phyloP scores from a whole-genome alignment of 768 basidiomycete species.

The Mycena leptocephala region DNA sequence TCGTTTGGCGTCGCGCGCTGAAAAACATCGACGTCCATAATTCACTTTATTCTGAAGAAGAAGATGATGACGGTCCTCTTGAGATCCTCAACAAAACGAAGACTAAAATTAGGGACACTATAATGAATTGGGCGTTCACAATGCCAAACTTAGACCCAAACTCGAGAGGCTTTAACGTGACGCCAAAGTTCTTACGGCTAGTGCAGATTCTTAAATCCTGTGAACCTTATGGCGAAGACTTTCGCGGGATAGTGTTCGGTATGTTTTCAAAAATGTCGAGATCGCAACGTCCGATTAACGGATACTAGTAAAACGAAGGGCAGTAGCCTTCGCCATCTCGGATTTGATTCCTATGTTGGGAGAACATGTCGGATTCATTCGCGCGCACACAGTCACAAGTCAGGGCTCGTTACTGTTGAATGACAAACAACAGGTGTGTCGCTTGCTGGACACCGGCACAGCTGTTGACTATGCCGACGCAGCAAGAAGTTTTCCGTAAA shows the following conservation, averaged over 20 bases:
- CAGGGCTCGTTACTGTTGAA: conserved; percentile 50
- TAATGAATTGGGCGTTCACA: conserved; percentile 76
- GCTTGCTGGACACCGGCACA: neutral
- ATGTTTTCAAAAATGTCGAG: conserved; percentile 34
- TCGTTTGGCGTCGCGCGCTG: conserved; percentile 76
- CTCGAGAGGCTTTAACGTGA: conserved; percentile 77
- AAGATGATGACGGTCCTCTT: conserved; percentile 47
- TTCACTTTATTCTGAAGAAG: conserved; percentile 53
- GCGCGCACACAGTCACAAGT: conserved; percentile 66
- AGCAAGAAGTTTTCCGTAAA: conserved; percentile 66
- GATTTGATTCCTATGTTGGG: conserved; percentile 72
- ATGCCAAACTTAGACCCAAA: conserved; percentile 74
- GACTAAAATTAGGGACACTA: conserved; percentile 53
- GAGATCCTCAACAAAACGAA: conserved; percentile 39
- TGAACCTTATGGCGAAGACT: conserved; percentile 66
- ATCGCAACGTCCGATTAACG: neutral
- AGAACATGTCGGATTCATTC: conserved; percentile 68
- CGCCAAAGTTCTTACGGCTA: conserved; percentile 76
- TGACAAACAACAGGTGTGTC: conserved; percentile 44
- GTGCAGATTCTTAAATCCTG: conserved; percentile 73
- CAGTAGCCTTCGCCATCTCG: conserved; percentile 70
- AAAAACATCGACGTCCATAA: conserved; percentile 54
- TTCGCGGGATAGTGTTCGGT: conserved; percentile 82
- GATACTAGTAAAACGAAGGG: conserved; percentile 66
- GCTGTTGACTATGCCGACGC: conserved; percentile 5